These are phyloP conservation scores for Colletotrichum sp. DNA, from an alignment of 2,329 filamentous ascomycete genomes.

Conservation along the genomic window DNA sequence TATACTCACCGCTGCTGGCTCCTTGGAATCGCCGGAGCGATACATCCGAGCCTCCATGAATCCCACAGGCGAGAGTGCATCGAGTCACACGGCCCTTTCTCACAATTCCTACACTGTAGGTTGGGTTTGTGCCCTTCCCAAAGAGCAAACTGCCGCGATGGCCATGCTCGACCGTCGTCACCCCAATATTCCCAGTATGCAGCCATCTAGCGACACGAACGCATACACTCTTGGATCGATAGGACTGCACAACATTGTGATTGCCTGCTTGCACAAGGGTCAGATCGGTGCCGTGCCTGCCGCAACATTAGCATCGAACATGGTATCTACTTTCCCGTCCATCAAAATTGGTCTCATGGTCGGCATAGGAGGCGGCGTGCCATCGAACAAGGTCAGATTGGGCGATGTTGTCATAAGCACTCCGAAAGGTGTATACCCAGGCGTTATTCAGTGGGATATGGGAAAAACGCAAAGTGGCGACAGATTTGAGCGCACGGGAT, in stretches of 20 bases:
- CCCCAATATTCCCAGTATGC: slow-evolving; percentile 1
- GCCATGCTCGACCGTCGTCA: slow-evolving; percentile 30
- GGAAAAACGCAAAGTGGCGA: not conserved
- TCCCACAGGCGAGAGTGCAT: no score
- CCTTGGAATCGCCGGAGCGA: no score
- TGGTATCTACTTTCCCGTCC: not conserved
- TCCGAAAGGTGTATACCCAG: accelerated
- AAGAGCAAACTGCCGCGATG: slow-evolving; percentile 28
- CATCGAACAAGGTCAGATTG: not conserved
- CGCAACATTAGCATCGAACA: not conserved
- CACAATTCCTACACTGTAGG: slow-evolving; percentile 29
- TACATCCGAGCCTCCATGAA: no score
- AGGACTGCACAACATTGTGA: slow-evolving; percentile 31
- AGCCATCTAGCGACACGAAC: slow-evolving; percentile 25
- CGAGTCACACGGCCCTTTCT: no score
- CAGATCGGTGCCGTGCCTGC: slow-evolving; percentile 20
- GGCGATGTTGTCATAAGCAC: slow-evolving; percentile 22
- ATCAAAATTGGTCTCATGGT: slow-evolving; percentile 25
- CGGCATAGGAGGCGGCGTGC: slow-evolving; percentile 27
- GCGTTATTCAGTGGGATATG: slow-evolving; percentile 22
- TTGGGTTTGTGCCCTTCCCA: slow-evolving; percentile 29
- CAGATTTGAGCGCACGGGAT: not conserved
- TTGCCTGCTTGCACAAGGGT: slow-evolving; percentile 26
- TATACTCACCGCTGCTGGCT: no score
- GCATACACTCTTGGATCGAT: slow-evolving; percentile 29